Base-by-base conservation (phyloP, 2,329 filamentous ascomycete species). In the Cladosporium sphaerospermum region DNA sequence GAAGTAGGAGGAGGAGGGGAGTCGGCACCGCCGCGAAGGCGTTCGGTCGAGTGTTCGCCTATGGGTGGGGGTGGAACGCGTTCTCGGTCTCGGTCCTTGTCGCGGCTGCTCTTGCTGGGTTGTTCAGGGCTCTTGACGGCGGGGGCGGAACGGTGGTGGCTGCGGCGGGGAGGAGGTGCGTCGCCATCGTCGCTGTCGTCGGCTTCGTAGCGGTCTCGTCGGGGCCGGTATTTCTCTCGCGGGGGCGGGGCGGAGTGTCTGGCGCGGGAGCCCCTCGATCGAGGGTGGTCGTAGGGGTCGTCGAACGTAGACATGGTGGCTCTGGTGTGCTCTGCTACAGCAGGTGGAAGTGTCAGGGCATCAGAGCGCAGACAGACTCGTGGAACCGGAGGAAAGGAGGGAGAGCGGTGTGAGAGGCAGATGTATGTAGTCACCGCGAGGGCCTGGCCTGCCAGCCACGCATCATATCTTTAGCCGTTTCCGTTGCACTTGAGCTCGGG, bases 161-260 rank as follows among this genome's bases (percentile, higher is more conserved):
- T 47, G 14, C 45, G 43, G 31, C 45, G 37, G 10, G 51, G 43
- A 42, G 41, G 34, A 16, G 14, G 16, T 13, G 36, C 23, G 23
- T 53, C 43, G 37, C 44, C 51, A 11, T 52, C 48, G 14, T 46
- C 51, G 39, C 45, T 46, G n/a, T 53, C 51, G 39, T 53, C 51
- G 18, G 43, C 51, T 28, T 46, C 51, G 36, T 53, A 53, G 23
- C 44, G 46, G 32, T 53, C 51, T 14, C 51, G 37, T 28, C 31
- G 18, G 11, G 36, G 51, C 19, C 48, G 39, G 10, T 42, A 32
- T 19, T 44, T 18, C 9, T 39, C 36, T 39, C 36, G 36, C 16
- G 13, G 36, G 2, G 36, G 36, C 2, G 16, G 36, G 36, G n/a
- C 36, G 36, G 32, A 19, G 33, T 32, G 23, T 34, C 32, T 42